A percentile compares a stretch with the other conserved stretches of the same genome.
phyloP scores from a whole-genome alignment of 495 filamentous ascomycete species.

The Penicillium atrosanguineum region DNA sequence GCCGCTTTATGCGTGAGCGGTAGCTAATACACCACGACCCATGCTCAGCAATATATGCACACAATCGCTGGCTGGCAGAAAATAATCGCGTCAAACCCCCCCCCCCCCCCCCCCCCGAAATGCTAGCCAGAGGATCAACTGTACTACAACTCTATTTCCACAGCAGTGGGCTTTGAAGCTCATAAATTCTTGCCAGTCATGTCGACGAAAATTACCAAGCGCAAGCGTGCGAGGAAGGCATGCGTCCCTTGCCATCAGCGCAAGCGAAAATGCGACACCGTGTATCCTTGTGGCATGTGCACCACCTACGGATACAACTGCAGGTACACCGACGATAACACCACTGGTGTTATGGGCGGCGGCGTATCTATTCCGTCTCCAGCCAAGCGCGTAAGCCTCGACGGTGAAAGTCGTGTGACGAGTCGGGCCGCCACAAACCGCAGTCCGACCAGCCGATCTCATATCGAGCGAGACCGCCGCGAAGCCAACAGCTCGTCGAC shows the following conservation, averaged over 20 bases:
- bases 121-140: too few species aligned
- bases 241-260: slow-evolving; percentile 36
- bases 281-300: slow-evolving; percentile 30
- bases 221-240: slow-evolving; percentile 32
- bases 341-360: neutral
- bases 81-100: too few species aligned
- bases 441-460: neutral
- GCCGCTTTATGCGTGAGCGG: too few species aligned
- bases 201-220: slow-evolving; percentile 24
- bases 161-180: too few species aligned
- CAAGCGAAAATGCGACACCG: slow-evolving; percentile 34
- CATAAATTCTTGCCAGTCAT: too few species aligned
- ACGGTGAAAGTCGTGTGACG: neutral
- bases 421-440: neutral
- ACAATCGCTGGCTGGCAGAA: too few species aligned
- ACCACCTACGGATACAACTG: slow-evolving; percentile 31
- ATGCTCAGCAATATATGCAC: too few species aligned
- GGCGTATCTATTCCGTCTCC: neutral
- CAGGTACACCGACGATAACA: slow-evolving; percentile 23
- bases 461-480: neutral
- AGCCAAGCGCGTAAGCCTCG: neutral
- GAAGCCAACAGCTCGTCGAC: neutral
- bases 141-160: too few species aligned
- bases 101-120: too few species aligned
- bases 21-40: too few species aligned